Percentiles rank a stretch among this genome's conserved stretches.
Evolutionary conservation across 208 protist genomes (phyloP).

Genomic region (Crithidia expoeki): DNA sequence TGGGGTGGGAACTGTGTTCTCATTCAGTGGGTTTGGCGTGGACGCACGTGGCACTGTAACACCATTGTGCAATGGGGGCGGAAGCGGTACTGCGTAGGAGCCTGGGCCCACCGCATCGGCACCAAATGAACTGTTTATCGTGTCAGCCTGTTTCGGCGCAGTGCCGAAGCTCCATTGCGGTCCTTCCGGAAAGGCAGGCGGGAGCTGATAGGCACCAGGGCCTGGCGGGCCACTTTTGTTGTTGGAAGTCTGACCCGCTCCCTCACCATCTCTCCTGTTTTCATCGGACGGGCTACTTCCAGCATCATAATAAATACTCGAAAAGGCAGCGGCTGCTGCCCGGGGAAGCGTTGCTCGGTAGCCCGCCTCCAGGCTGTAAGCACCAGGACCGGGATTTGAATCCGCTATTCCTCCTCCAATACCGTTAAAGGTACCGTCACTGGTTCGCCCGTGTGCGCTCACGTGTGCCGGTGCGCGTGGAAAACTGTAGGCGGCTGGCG

Average conservation of each 20-base stretch:
- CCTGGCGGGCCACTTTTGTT: not conserved
- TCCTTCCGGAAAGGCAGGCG: constrained; percentile 25
- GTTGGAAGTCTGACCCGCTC: too few relatives aligned
- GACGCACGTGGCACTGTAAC: constrained; percentile 16
- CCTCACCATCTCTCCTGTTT: not conserved
- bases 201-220: constrained; percentile 31
- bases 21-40: not conserved
- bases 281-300: not conserved
- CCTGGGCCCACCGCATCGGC: constrained; percentile 13
- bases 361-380: constrained; percentile 25
- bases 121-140: too few relatives aligned
- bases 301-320: not conserved
- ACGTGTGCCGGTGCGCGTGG: constrained; percentile 11
- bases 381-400: constrained; percentile 3
- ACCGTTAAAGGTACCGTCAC: not conserved
- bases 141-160: not conserved
- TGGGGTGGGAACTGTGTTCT: not conserved
- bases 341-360: constrained; percentile 25
- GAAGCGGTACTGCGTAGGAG: constrained; percentile 13
- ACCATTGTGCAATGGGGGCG: constrained; percentile 23
- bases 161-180: constrained; percentile 38
- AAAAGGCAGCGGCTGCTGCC: not conserved
- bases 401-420: not conserved
- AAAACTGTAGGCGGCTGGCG: constrained; percentile 24
- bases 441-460: not conserved